Conservation (phyloP, 2,329 filamentous ascomycete species). For the Neonectria faginata region DNA sequence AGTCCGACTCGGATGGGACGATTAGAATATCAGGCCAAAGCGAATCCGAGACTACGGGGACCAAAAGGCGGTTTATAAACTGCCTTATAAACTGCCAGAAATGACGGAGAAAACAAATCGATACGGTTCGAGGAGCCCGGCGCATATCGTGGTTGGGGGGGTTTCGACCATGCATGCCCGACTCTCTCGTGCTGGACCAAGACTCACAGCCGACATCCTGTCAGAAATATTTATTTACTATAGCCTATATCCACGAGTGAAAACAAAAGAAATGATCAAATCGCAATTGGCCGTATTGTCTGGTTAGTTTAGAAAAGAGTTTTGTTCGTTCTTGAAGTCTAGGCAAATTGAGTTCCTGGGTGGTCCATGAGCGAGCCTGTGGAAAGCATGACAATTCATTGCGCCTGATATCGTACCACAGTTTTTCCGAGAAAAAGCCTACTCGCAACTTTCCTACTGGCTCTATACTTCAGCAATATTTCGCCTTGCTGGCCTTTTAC, state of each 20-base stretch:
- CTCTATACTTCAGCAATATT: background rate
- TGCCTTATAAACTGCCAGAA: background rate
- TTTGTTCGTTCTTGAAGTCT: background rate
- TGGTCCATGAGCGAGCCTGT: background rate
- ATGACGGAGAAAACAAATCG: background rate
- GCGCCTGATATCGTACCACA: background rate
- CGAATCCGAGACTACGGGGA: background rate
- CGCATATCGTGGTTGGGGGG: background rate
- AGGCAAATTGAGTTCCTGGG: too few species aligned
- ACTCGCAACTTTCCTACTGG: background rate
- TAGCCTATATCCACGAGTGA: slow-evolving; percentile 17
- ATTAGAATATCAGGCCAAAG: background rate
- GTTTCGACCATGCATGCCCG: background rate
- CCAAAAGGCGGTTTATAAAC: background rate
- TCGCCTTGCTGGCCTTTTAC: background rate
- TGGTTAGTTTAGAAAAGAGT: background rate
- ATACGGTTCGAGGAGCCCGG: slow-evolving; percentile 1
- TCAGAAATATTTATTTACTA: slow-evolving; percentile 22
- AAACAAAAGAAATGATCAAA: slow-evolving; percentile 6
- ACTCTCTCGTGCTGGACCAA: background rate
- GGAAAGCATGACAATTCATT: background rate
- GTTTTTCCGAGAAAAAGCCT: background rate
- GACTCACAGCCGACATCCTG: slow-evolving; percentile 9
- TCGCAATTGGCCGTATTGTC: background rate
- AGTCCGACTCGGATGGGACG: slow-evolving; percentile 6